Evolutionary conservation across 148 eudicot genomes (phyloP), one percentile per base, ranked within the genome.

Genomic region (Oxyria digyna): DNA sequence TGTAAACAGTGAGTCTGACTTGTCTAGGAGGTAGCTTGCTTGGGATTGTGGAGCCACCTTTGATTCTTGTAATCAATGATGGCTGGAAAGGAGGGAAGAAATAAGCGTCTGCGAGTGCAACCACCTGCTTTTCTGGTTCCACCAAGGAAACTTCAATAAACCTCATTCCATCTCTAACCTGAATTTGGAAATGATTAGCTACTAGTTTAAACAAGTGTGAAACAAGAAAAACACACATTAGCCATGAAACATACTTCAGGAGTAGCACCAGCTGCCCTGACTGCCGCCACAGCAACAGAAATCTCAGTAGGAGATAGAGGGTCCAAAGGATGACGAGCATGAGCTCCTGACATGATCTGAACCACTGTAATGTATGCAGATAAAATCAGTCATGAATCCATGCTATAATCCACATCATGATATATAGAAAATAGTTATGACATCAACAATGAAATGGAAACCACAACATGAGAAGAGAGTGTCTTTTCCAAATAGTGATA

Each of bases 251-350:
- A 31, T 31, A 86, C 91, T 85, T 86, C 91, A 64, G 91, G 91
- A 26, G 91, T 86, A 27, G 87, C 85, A 68, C 91, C 91, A 73
- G 91, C 87, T 68, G 91, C 91, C 76, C 91, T 79, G 73, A 86
- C 91, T 71, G 91, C 82, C 62, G 80, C 87, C 70, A 84, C 87
- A 55, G 91, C 91, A 67, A 86, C 85, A 62, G 84, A 74, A 62
- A 86, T 84, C 73, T 86, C 91, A 43, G 87, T 76, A 42, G 87
- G 78, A 65, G 91, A 81, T 71, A 86, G 78, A 41, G 91, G 91
- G 67, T 86, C 91, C 80, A 86, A 80, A 42, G 91, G 91, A 78
- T 86, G 91, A 40, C 83, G 72, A 41, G 72, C 83, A 68, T 86
- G 91, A 75, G 87, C 85, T 79, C 87, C 83, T 41, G 49, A 49